A percentile compares a stretch with the other conserved stretches of the same genome.
Evolutionary conservation across 768 basidiomycete genomes (phyloP).

Genomic region (Rubroboletus pulcherrimus): DNA sequence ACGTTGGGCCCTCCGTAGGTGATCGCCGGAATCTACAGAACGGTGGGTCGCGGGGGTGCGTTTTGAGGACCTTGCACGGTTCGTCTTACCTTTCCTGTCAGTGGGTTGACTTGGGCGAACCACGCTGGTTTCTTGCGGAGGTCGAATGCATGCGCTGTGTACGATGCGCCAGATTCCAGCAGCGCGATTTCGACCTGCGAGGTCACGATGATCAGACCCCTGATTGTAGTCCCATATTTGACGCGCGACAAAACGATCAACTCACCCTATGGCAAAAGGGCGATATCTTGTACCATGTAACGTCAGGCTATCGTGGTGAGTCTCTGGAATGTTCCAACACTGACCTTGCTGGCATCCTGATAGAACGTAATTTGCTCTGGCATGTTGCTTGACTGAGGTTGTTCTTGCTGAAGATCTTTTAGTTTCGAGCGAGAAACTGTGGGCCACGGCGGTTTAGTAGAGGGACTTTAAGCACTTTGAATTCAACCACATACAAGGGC

Average conservation of each 20-base stretch:
- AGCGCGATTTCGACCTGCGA: conserved; percentile 55
- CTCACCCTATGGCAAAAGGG: conserved; percentile 52
- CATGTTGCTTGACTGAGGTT: background rate
- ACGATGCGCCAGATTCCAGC: conserved; percentile 47
- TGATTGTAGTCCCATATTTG: conserved; percentile 14
- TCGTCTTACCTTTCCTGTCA: conserved; percentile 48
- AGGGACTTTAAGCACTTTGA: background rate
- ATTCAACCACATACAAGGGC: background rate
- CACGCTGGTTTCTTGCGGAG: conserved; percentile 62
- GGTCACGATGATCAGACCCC: background rate
- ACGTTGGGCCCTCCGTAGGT: conserved; percentile 55
- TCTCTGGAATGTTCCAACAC: background rate
- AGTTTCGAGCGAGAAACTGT: too few relatives aligned
- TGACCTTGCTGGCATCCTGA: conserved; percentile 34
- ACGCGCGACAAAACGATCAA: background rate
- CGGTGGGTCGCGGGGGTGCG: background rate
- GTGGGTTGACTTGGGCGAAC: conserved; percentile 62
- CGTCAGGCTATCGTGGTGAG: background rate
- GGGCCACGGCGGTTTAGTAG: background rate
- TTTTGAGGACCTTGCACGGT: background rate
- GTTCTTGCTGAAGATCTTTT: background rate
- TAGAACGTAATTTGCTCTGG: conserved; percentile 39
- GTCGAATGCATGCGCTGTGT: conserved; percentile 52
- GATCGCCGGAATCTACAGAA: conserved; percentile 49
- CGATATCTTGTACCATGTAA: conserved; percentile 38